Conservation (phyloP, 768 basidiomycete species). For the Pisolithus albus region DNA sequence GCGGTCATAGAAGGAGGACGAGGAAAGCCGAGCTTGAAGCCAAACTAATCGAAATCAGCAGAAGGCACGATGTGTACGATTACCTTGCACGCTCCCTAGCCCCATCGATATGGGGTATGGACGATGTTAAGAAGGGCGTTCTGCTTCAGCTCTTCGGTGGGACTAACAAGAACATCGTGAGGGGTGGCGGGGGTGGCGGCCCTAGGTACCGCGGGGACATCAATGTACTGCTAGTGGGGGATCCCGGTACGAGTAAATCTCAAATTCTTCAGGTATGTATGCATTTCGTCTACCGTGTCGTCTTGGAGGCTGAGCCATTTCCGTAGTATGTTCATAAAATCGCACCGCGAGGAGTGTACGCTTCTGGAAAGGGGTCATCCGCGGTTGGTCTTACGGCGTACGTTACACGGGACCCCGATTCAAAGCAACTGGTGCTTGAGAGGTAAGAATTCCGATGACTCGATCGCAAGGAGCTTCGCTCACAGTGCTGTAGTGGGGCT, state of each 20-base stretch:
- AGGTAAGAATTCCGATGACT: slow-evolving; percentile 47
- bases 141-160: slow-evolving; percentile 94
- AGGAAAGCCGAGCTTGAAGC: slow-evolving; percentile 70
- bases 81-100: slow-evolving; percentile 79
- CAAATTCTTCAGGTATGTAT: slow-evolving; percentile 83
- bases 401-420: slow-evolving; percentile 95
- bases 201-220: slow-evolving; percentile 97
- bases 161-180: slow-evolving; percentile 90
- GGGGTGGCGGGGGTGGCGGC: slow-evolving; percentile 92
- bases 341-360: slow-evolving; percentile 94
- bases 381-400: slow-evolving; percentile 99
- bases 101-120: slow-evolving; percentile 96
- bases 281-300: slow-evolving; percentile 8
- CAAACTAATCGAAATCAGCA: slow-evolving; percentile 66
- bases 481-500: slow-evolving; percentile 57
- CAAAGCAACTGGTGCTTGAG: slow-evolving; percentile 95
- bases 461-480: background rate
- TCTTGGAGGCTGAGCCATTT: background rate
- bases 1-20: slow-evolving; percentile 29
- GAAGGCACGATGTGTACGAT: slow-evolving; percentile 81
- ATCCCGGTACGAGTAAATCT: slow-evolving; percentile 94
- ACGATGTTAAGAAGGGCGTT: slow-evolving; percentile 98
- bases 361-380: slow-evolving; percentile 96
- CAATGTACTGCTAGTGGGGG: slow-evolving; percentile 94
- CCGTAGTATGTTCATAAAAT: slow-evolving; percentile 96